Evolutionary conservation across 2,329 filamentous ascomycete species (phyloP).

Genomic region (Pseudonectria foliicola): DNA sequence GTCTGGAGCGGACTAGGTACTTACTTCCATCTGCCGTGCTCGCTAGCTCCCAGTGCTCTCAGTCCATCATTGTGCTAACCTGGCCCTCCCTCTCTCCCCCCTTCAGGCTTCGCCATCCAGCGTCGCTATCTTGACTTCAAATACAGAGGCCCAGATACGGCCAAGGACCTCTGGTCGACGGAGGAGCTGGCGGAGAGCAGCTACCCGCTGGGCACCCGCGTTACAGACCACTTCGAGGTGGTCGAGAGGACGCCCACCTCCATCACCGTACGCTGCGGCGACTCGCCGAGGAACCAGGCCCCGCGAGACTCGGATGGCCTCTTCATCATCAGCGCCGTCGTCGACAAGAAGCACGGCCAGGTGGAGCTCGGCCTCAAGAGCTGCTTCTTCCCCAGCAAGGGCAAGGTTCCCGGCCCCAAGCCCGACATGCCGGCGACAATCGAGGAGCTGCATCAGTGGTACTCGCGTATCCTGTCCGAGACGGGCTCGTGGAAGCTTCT

Average conservation of each 20-base stretch:
- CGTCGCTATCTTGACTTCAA: constrained; percentile 52
- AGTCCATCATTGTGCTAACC: background rate
- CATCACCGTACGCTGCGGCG: constrained; percentile 60
- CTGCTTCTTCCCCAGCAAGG: constrained; percentile 45
- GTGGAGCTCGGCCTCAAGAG: constrained; percentile 61
- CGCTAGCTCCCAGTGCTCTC: background rate
- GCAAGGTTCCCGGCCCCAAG: constrained; percentile 27
- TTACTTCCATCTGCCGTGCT: constrained; percentile 25
- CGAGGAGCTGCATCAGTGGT: constrained; percentile 32
- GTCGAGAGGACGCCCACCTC: constrained; percentile 53
- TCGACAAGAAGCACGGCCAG: constrained; percentile 51
- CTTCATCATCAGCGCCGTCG: constrained; percentile 55
- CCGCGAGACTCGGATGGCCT: constrained; percentile 56
- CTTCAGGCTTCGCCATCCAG: constrained; percentile 49
- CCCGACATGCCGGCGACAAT: constrained; percentile 23
- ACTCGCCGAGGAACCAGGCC: constrained; percentile 50
- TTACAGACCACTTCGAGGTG: constrained; percentile 68
- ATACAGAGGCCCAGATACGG: constrained; percentile 48
- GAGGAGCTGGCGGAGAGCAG: constrained; percentile 45
- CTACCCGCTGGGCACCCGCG: constrained; percentile 56
- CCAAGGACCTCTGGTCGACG: constrained; percentile 53
- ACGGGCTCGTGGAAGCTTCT: constrained; percentile 32
- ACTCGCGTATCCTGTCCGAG: constrained; percentile 32
- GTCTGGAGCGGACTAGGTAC: constrained; percentile 63
- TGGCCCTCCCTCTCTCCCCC: too few relatives aligned